phyloP scores from a whole-genome alignment of 2,329 filamentous ascomycete genomes.

The Sporothrix curviconia region DNA sequence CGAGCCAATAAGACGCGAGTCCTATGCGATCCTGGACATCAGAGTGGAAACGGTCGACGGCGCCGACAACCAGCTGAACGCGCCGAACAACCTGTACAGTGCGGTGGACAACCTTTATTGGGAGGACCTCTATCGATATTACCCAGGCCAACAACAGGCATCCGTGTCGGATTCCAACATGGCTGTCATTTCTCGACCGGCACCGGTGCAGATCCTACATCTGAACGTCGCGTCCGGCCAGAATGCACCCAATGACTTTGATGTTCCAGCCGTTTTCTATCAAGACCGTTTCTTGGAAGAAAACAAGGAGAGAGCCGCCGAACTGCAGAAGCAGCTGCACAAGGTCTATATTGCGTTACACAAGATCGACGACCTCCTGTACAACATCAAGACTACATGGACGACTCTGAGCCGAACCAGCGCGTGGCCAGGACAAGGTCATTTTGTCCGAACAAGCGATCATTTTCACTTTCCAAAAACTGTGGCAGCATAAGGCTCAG shows the following conservation, averaged over 20 bases:
- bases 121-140: slow-evolving; percentile 11
- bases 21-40: slow-evolving; percentile 21
- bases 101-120: slow-evolving; percentile 31
- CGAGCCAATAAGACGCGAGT: neutral
- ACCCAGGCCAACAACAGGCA: neutral
- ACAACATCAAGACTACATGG: slow-evolving; percentile 9
- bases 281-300: slow-evolving; percentile 23
- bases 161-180: neutral
- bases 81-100: slow-evolving; percentile 31
- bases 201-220: slow-evolving; percentile 20
- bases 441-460: slow-evolving; percentile 20
- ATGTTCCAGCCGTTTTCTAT: slow-evolving; percentile 23
- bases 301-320: slow-evolving; percentile 17
- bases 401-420: slow-evolving; percentile 3
- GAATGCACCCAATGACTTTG: slow-evolving; percentile 18
- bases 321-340: slow-evolving; percentile 18
- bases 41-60: slow-evolving; percentile 63
- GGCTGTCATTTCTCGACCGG: slow-evolving; percentile 13
- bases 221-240: slow-evolving; percentile 12
- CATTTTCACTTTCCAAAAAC: slow-evolving; percentile 17
- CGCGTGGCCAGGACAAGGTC: slow-evolving; percentile 11
- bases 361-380: slow-evolving; percentile 10
- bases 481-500: slow-evolving; percentile 19
- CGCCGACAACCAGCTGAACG: slow-evolving; percentile 63
- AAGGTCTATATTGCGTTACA: slow-evolving; percentile 14